These are phyloP conservation scores for Suhomyces bribrorum DNA, from an alignment of 1,139 yeast genomes.

Conservation along the genomic window DNA sequence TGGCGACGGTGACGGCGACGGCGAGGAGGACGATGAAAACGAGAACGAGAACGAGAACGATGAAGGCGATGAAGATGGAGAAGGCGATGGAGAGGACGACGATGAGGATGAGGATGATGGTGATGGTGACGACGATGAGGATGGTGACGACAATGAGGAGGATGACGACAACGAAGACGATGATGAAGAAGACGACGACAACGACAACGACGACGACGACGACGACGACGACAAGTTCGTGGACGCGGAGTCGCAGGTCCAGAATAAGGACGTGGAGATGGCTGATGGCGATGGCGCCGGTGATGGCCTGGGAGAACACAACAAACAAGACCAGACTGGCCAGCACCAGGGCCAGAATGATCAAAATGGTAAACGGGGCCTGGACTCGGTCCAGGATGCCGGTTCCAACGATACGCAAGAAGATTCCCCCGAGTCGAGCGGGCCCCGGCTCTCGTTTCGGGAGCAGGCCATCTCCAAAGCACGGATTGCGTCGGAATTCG, in stretches of 20 bases:
- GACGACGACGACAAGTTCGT: constrained; percentile 12
- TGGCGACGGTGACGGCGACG: constrained; percentile 22
- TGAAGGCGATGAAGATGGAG: constrained; percentile 19
- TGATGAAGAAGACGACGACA: constrained; percentile 16
- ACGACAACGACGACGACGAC: constrained; percentile 18
- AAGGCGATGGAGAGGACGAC: constrained; percentile 17
- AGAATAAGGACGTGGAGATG: constrained; percentile 9
- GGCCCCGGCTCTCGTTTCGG: constrained; percentile 27
- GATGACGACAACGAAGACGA: constrained; percentile 21
- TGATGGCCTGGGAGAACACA: background rate
- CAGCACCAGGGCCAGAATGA: constrained; percentile 14
- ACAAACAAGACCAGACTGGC: constrained; percentile 9
- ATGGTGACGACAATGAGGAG: constrained; percentile 17
- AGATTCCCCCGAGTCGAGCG: constrained; percentile 4
- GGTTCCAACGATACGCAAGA: constrained; percentile 16
- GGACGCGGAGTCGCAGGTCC: constrained; percentile 12
- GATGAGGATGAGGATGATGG: constrained; percentile 18
- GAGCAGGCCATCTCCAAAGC: constrained; percentile 45
- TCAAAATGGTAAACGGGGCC: no score
- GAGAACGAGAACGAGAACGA: constrained; percentile 18
- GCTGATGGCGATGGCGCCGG: background rate
- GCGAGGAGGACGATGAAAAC: constrained; percentile 19
- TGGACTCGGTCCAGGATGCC: no score
- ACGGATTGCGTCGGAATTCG: constrained; percentile 49
- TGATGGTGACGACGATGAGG: constrained; percentile 21